Base-by-base conservation (phyloP, 2,329 filamentous ascomycete genomes). In the Drechmeria coniospora region DNA sequence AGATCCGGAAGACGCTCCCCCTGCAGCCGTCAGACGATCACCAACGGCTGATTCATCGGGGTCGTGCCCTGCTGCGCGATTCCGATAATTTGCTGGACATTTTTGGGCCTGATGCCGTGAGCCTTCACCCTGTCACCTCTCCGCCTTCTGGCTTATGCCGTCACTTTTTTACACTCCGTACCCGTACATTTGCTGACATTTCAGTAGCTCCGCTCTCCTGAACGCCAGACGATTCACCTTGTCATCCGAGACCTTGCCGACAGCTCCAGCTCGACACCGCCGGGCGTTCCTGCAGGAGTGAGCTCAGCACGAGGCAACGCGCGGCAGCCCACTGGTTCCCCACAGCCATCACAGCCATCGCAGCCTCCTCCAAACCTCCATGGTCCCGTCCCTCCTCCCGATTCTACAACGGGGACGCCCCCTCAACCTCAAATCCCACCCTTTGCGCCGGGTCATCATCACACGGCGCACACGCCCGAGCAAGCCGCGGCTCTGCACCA, bases 41-140 rank as follows among this genome's bases (percentile, higher is more conserved):
- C 19, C 68, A 75, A 44, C 59, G 71, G 23, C 49, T 77, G 32
- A 76, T 77, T 21, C 63, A 75, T 40, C 57, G 65, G 23, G 72
- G 72, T 1, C 63, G 68, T 20, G 56, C 71, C 25, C 50, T 76
- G 26, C 45, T 55, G 17, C 60, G 60, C 27, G 68, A 74, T 21
- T 49, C 51, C 8, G 66, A 72, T 32, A 72, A 62, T 11, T 53
- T 77, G 50, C 42, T 59, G 15, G 61, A 69, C 21, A 49, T 75
- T 3, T 68, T 76, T 41, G 68, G 70, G 3, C 51, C 59, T 31
- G 62, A 69, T 33, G 49, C 55, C 29, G 67, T 72, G 54, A 37
- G 61, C 42, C 20, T 21, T 14, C 13, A 4, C 19, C 19, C 7
- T 30, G 25, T 19, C 13, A 9, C 16, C 19, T 9, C 15, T 26